Conservation (phyloP, 108 stramenopile genomes). For the Asterionellopsis glacialis region DNA sequence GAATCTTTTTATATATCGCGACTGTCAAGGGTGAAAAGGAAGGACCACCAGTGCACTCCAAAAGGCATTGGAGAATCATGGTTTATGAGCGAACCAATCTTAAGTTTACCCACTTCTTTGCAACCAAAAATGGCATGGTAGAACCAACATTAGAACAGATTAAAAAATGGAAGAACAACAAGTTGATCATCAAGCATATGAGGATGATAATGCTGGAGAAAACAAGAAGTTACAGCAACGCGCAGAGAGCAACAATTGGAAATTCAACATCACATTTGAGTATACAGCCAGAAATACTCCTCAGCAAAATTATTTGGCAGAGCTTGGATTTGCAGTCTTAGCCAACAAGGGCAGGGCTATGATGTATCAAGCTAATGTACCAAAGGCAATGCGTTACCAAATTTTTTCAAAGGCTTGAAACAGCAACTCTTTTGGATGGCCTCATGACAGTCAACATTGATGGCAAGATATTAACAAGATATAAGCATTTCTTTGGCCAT, state of each 20-base stretch:
- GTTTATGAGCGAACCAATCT: constrained; percentile 13
- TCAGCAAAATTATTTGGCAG: constrained; percentile 19
- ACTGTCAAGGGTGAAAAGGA: background rate
- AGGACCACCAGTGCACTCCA: background rate
- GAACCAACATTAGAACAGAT: constrained; percentile 11
- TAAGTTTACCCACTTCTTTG: constrained; percentile 8
- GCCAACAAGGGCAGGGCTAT: constrained; percentile 2
- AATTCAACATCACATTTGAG: constrained; percentile 14
- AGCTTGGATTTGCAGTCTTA: no score
- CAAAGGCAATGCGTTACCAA: no score
- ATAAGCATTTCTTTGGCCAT: constrained; percentile 8
- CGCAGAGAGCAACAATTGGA: constrained; percentile 8
- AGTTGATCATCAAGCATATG: constrained; percentile 7
- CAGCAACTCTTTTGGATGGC: constrained; percentile 13
- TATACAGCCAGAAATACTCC: constrained; percentile 15
- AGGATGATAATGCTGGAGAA: constrained; percentile 18
- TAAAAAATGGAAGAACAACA: constrained; percentile 2
- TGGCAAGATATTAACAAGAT: constrained; percentile 2
- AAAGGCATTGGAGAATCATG: background rate
- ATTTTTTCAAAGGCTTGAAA: constrained; percentile 11
- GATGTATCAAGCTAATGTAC: constrained; percentile 3
- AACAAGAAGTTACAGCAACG: constrained; percentile 4
- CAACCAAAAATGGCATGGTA: constrained; percentile 9
- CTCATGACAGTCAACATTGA: constrained; percentile 9
- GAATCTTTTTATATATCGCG: constrained; percentile 12